Evolutionary conservation across 106 monocot genomes (phyloP).

Genomic region (Cymbidium sinense): DNA sequence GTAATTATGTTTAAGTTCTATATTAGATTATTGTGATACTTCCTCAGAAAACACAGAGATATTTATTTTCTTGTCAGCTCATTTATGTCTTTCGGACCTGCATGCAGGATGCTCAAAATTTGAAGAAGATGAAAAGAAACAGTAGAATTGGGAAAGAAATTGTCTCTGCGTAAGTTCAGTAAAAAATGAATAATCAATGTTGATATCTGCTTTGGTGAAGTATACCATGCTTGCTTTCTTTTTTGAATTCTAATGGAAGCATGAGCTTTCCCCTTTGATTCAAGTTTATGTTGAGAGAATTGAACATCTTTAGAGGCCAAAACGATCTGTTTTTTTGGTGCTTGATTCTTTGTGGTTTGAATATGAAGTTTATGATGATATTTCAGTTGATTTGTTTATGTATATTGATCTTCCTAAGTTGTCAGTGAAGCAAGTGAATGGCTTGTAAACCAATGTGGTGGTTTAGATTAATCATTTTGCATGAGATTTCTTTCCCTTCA

Average conservation of each 20-base stretch:
- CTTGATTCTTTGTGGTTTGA: background rate
- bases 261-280: background rate
- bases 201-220: background rate
- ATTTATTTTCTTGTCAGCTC: background rate
- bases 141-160: slow-evolving; percentile 76
- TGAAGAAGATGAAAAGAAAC: slow-evolving; percentile 78
- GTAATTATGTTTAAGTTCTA: background rate
- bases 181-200: background rate
- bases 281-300: background rate
- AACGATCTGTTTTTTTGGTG: background rate
- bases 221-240: background rate
- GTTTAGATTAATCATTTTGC: too few species aligned
- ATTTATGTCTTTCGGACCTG: background rate
- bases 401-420: too few species aligned
- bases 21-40: background rate
- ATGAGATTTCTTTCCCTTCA: background rate
- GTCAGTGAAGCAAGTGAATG: too few species aligned
- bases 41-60: background rate
- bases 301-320: background rate
- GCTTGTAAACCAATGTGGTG: too few species aligned
- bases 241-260: background rate
- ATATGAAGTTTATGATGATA: too few species aligned
- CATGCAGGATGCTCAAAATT: slow-evolving; percentile 70
- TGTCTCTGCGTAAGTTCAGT: slow-evolving; percentile 57
- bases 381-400: too few species aligned